These are phyloP conservation scores for Amylocystis lapponica DNA, from an alignment of 768 basidiomycete genomes.

Conservation along the genomic window DNA sequence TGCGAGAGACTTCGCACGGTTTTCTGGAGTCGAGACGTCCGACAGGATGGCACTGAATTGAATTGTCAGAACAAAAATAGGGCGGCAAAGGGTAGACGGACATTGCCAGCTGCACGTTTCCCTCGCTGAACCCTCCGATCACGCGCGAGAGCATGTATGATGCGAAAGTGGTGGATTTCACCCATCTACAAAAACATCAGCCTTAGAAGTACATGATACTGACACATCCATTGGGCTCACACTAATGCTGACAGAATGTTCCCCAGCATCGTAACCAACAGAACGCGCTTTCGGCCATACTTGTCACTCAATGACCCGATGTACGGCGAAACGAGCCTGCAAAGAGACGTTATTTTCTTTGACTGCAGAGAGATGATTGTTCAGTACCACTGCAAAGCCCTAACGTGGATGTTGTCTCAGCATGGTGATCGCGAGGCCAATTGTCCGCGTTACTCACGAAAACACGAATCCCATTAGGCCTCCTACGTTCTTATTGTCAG, in stretches of 20 bases:
- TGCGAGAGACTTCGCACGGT: slow-evolving; percentile 81
- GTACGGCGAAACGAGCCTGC: slow-evolving; percentile 61
- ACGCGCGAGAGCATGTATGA: slow-evolving; percentile 87
- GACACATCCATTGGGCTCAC: slow-evolving; percentile 39
- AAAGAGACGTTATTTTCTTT: background rate
- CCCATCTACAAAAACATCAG: slow-evolving; percentile 54
- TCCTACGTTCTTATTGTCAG: slow-evolving; percentile 32
- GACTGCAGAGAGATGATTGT: slow-evolving; percentile 1
- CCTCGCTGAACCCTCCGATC: slow-evolving; percentile 91
- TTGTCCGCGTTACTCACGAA: slow-evolving; percentile 51
- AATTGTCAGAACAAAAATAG: background rate
- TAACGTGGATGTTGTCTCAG: slow-evolving; percentile 20
- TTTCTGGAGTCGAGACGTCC: slow-evolving; percentile 77
- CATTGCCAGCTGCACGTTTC: slow-evolving; percentile 96
- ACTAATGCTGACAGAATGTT: slow-evolving; percentile 88
- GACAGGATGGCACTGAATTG: slow-evolving; percentile 79
- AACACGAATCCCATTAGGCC: slow-evolving; percentile 93
- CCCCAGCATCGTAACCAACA: slow-evolving; percentile 86
- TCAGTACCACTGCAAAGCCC: slow-evolving; percentile 68
- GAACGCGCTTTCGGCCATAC: slow-evolving; percentile 80
- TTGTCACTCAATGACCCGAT: slow-evolving; percentile 85
- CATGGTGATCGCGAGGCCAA: background rate
- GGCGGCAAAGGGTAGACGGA: slow-evolving; percentile 32
- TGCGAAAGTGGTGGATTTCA: slow-evolving; percentile 85
- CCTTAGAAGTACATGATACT: slow-evolving; percentile 1